Evolutionary conservation across 2,329 filamentous ascomycete species (phyloP), one percentile per base, ranked within the genome.

Genomic region (Podosphaera aphanis): DNA sequence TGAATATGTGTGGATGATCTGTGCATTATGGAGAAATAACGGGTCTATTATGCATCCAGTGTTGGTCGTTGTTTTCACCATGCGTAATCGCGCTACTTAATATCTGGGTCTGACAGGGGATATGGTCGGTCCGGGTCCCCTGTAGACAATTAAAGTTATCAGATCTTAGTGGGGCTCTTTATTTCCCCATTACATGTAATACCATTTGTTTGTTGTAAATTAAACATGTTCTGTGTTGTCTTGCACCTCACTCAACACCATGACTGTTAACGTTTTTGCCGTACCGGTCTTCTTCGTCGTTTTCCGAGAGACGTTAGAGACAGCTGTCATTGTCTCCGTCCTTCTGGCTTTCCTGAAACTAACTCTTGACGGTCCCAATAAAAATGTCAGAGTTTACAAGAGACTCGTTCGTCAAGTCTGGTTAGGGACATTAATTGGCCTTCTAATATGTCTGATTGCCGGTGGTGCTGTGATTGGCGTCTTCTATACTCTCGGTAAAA

Each of bases 331-430:
- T 54, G 75, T 92, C 50, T 88, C 84, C 0, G 79, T 93, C n/a
- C 67, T 93, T 29, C 71, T 93, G 36, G 75, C 83, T 19, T 92
- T 90, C 59, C 65, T 92, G 48, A 90, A 88, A 61, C 81, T 90
- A 60, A 82, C 79, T 2, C 70, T 92, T 33, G 67, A 66, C 49
- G 74, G 74, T 0, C 73, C 77, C 5, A 67, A 75, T 46, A 63
- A 69, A 48, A 77, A 85, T 63, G 62, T 62, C 4, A 57, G 54
- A 2, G 63, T 78, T 1, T 79, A 83, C 64, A 86, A 80, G 61
- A 69, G 68, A 49, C 67, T 86, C 8, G 66, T 74, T 29, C 70
- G 66, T 50, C 60, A 76, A 65, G 65, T 80, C 47, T 80, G 76
- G 74, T 57, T 62, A 40, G 73, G 72, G 5, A 64, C 72, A 15